phyloP scores from a whole-genome alignment of 352 stramenopile species.

The Phytophthora pluvialis region DNA sequence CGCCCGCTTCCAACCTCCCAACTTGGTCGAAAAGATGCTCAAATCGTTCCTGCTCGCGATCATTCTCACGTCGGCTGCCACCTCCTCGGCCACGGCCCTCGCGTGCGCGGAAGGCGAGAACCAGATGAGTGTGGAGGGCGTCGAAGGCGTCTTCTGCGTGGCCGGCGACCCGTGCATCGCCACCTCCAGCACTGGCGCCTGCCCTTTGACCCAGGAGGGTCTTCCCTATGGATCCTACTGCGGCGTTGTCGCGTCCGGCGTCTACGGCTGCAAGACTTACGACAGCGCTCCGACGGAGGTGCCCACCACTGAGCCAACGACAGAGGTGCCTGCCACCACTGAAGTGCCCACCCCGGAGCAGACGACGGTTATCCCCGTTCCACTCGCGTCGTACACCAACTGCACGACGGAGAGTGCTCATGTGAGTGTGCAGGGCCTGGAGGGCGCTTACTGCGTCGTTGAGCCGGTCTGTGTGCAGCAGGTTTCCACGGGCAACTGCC shows the following conservation, averaged over 20 bases:
- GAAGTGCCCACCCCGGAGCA: conserved; percentile 2
- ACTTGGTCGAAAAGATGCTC: conserved; percentile 22
- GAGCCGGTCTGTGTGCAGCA: conserved; percentile 40
- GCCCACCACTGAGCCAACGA: conserved; percentile 5
- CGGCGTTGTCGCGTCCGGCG: conserved; percentile 35
- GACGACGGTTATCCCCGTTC: conserved; percentile 9
- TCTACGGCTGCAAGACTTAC: conserved; percentile 44
- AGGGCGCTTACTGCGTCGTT: conserved; percentile 52
- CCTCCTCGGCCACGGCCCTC: conserved; percentile 14
- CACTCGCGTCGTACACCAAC: conserved; percentile 6
- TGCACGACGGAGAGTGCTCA: conserved; percentile 17
- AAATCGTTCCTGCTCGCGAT: conserved; percentile 41
- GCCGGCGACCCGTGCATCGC: conserved; percentile 30
- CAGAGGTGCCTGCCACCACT: neutral
- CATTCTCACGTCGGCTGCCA: conserved; percentile 21
- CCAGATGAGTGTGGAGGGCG: conserved; percentile 45
- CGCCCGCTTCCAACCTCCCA: neutral
- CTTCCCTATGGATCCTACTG: conserved; percentile 46
- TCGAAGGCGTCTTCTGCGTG: conserved; percentile 42
- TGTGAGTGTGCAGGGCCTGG: conserved; percentile 46
- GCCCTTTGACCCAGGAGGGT: conserved; percentile 30
- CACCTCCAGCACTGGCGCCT: conserved; percentile 32
- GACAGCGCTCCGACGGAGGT: conserved; percentile 10
- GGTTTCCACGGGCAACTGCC: conserved; percentile 43
- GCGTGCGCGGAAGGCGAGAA: conserved; percentile 26